These are phyloP conservation scores for Tieghemostelium lacteum DNA, from an alignment of 78 protist species.

Conservation along the genomic window DNA sequence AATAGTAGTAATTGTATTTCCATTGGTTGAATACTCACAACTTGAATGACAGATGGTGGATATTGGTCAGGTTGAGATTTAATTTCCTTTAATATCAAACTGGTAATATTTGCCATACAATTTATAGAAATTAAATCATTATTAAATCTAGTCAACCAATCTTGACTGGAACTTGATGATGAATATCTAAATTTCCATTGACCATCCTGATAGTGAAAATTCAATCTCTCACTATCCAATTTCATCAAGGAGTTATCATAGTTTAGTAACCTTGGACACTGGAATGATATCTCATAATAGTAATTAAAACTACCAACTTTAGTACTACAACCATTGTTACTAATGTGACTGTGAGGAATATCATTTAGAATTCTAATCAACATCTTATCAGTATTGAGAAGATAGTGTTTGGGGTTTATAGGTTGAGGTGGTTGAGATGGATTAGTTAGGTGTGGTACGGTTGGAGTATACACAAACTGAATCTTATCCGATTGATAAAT, in stretches of 20 bases:
- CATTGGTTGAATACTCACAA: slow-evolving; percentile 8
- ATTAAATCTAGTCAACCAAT: slow-evolving; percentile 42
- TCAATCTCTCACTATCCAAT: neutral
- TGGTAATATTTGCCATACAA: slow-evolving; percentile 10
- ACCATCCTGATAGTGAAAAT: slow-evolving; percentile 13
- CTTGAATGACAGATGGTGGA: neutral
- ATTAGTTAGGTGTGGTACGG: neutral
- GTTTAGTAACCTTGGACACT: neutral
- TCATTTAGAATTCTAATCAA: no score
- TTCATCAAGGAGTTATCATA: slow-evolving; percentile 1
- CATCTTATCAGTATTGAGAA: no score
- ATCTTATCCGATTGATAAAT: no score
- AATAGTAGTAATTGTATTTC: slow-evolving; percentile 16
- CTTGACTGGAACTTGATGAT: neutral
- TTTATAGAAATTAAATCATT: slow-evolving; percentile 11
- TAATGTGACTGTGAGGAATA: no score
- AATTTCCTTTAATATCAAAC: slow-evolving; percentile 29
- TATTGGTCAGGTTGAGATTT: neutral
- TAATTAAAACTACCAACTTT: neutral
- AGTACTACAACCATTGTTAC: neutral
- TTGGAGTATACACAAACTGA: neutral
- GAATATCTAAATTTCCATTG: slow-evolving; percentile 40
- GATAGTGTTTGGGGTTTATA: no score
- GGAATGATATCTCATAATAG: neutral
- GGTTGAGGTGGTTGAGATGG: neutral